Evolutionary conservation across 1,284 basidiomycete genomes (phyloP).

Genomic region (Peniophora sp.): DNA sequence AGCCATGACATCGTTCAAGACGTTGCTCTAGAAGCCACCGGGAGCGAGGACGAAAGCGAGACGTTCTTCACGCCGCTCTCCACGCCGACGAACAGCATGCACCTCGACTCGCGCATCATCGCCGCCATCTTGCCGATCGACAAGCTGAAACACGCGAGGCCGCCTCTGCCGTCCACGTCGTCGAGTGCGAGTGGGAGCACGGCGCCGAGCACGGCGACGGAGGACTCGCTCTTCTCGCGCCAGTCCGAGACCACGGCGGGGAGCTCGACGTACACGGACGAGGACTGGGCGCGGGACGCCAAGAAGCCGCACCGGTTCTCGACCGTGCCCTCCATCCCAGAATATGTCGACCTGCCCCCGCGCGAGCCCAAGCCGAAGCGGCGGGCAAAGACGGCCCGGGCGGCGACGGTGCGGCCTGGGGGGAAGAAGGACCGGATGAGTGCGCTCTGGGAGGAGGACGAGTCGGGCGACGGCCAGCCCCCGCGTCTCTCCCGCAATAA

Average conservation of each 20-base stretch:
- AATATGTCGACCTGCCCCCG: conserved; percentile 14
- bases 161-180: conserved; percentile 5
- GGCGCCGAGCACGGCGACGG: too few relatives aligned
- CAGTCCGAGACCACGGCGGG: conserved; percentile 9
- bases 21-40: too few relatives aligned
- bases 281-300: conserved; percentile 58
- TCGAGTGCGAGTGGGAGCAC: too few relatives aligned
- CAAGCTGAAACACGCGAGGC: conserved; percentile 8
- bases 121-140: conserved; percentile 17
- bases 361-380: conserved; percentile 7
- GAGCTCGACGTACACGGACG: conserved; percentile 33
- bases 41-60: conserved; percentile 31
- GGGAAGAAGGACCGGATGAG: conserved; percentile 26
- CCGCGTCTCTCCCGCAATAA: conserved; percentile 9
- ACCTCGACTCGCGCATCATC: conserved; percentile 23
- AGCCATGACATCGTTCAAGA: conserved; percentile 5
- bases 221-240: conserved; percentile 15
- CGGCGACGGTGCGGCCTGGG: background rate
- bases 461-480: conserved; percentile 16
- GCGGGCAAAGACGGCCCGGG: conserved; percentile 14
- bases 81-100: conserved; percentile 36
- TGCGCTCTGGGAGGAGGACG: conserved; percentile 36
- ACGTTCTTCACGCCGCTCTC: conserved; percentile 39
- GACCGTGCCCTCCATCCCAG: conserved; percentile 11
- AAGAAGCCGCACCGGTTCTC: conserved; percentile 12